Base-by-base conservation (phyloP, 371 early-diverging fungal genomes). In the Rhizopus stolonifer region DNA sequence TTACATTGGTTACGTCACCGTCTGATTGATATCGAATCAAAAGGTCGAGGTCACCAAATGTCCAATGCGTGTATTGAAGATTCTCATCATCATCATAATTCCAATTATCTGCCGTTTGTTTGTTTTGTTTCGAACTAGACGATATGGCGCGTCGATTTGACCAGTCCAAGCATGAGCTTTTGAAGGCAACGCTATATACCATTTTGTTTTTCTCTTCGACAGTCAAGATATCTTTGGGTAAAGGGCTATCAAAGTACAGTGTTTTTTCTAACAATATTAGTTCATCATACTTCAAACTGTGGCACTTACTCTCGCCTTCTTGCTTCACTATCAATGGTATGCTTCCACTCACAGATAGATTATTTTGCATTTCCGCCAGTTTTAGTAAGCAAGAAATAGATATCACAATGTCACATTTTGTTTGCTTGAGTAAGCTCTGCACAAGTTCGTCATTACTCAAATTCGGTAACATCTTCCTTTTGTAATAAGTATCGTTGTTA, bases 61-160 rank as follows among this genome's bases (percentile, higher is more conserved):
- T 53, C 65, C 65, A 65, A 4, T 52, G 5, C 15, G 59, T 65
- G 22, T 65, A 65, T 10, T 52, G 56, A 4, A 55, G 38, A 22
- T 65, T 60, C 19, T 65, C 65, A 26, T 64, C 51, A 29, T 43
- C 14, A 10, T 26, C 25, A 1, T 15, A 25, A 13, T 44, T 14
- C 29, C 31, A 15, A n/a, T 24, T 29, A 21, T n/a, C n/a, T n/a
- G n/a, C n/a, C n/a, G n/a, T n/a, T n/a, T n/a, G n/a, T n/a, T 10
- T 2, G 21, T 8, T 42, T 19, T 2, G 8, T 21, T 7, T 22
- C 1, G 17, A n/a, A 26, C 10, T 40, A 11, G 36, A n/a, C 25
- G 52, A 36, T 22, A 49, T 36, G 18, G 32, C 3, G 24, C 49
- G 56, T 25, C 36, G 21, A 3, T 56, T 56, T 10, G 32, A n/a